phyloP scores from a whole-genome alignment of 1,139 yeast species.

The Debaryomycetaceae sp. region DNA sequence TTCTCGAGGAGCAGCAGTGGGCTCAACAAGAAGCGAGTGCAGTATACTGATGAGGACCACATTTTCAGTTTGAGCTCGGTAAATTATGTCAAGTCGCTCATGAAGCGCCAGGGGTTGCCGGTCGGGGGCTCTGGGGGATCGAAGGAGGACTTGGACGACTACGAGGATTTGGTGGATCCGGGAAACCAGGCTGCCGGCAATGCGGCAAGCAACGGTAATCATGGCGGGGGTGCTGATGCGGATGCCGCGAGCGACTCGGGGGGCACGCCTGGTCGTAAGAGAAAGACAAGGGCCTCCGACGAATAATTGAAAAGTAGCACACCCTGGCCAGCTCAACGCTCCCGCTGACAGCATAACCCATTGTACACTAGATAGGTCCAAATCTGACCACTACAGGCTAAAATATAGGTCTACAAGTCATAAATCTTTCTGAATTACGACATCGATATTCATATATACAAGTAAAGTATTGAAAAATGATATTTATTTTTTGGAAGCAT shows the following conservation, averaged over 20 bases:
- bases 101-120: slow-evolving; percentile 33
- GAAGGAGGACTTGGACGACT: slow-evolving; percentile 42
- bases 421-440: neutral
- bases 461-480: neutral
- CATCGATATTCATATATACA: neutral
- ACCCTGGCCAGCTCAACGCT: too few relatives aligned
- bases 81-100: slow-evolving; percentile 60
- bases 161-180: slow-evolving; percentile 45
- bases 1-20: slow-evolving; percentile 51
- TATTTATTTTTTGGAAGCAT: slow-evolving; percentile 16
- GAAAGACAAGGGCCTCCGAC: slow-evolving; percentile 30
- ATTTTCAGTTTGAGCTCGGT: slow-evolving; percentile 80
- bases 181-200: slow-evolving; percentile 6
- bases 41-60: slow-evolving; percentile 76
- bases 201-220: slow-evolving; percentile 5
- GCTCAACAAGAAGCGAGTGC: slow-evolving; percentile 50
- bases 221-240: slow-evolving; percentile 3
- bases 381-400: neutral
- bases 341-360: neutral
- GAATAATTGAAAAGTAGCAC: slow-evolving; percentile 14
- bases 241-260: slow-evolving; percentile 7
- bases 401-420: neutral
- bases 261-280: slow-evolving; percentile 34
- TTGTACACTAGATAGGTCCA: neutral
- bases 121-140: slow-evolving; percentile 9